Base-by-base conservation (phyloP, 345 rosid species). In the Camelina hispida region DNA sequence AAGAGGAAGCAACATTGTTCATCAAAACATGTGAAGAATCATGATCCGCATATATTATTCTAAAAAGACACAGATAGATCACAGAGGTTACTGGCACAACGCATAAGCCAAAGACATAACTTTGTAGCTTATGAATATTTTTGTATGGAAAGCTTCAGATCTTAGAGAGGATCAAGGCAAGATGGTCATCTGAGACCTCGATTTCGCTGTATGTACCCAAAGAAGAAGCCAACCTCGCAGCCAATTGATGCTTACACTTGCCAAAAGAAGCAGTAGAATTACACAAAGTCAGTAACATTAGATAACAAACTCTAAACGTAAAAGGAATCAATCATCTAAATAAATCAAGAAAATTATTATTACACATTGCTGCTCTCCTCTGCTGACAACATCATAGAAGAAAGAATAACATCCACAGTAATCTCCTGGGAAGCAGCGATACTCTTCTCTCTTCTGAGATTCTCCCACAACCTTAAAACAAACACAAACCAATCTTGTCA, bases 241-340 rank as follows among this genome's bases (percentile, higher is more conserved):
- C 95, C 71, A 93, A 52, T 70, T 91, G 97, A 83, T 93, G 97
- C 77, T 93, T 93, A 75, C 97, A 93, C 96, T 91, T 80, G 4
- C 43, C 61, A 51, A 30, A 20, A 4, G 20, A 7, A 77, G 48
- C 50, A 63, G 37, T 35, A 66, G 65, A 64, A 59, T 1, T 16
- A 10, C 2, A 17, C 0, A 34, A 6, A 52, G 60, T 76, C 50
- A 76, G 71, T 44, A 46, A 40, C 4, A 38, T 17, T 47, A 23
- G 65, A 57, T 16, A 23, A 30, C 62, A 38, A n/a, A 5, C 60
- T 35, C 14, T 7, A 22, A 15, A 54, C 23, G 30, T 10, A 56
- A 18, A 51, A 66, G 23, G 1, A 30, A 20, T 13, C 5, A 30
- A 18, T 13, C 5, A 62, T 37, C 30, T 22, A 52, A 40, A 10